Conservation (phyloP, 2,329 filamentous ascomycete species). For the Fusarium verrucosum region DNA sequence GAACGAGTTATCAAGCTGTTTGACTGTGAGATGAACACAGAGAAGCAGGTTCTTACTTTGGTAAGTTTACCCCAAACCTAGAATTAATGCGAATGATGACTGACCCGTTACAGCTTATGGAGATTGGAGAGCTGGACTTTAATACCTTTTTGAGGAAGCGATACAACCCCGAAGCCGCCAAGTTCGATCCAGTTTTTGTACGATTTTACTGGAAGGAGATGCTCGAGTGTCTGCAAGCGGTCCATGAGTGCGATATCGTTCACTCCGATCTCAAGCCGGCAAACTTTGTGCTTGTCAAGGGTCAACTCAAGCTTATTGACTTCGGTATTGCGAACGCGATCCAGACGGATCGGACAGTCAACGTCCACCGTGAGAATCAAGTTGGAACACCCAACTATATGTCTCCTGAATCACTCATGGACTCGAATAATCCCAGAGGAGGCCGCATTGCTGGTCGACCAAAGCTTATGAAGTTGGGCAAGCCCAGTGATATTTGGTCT, state of each 20-base stretch:
- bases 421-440: slow-evolving; percentile 75
- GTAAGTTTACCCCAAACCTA: slow-evolving; percentile 58
- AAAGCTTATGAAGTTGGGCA: slow-evolving; percentile 94
- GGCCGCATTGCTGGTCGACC: slow-evolving; percentile 55
- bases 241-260: slow-evolving; percentile 91
- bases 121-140: slow-evolving; percentile 94
- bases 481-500: slow-evolving; percentile 95
- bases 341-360: slow-evolving; percentile 93
- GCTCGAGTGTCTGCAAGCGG: slow-evolving; percentile 91
- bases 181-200: slow-evolving; percentile 88
- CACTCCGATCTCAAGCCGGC: slow-evolving; percentile 97
- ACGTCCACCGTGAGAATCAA: slow-evolving; percentile 94
- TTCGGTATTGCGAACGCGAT: slow-evolving; percentile 99
- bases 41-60: slow-evolving; percentile 87
- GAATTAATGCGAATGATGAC: not conserved
- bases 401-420: slow-evolving; percentile 93
- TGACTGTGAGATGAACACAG: slow-evolving; percentile 93
- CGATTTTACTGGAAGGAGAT: slow-evolving; percentile 99
- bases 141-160: slow-evolving; percentile 82
- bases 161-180: slow-evolving; percentile 75
- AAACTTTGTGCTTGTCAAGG: slow-evolving; percentile 93
- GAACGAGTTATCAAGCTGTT: slow-evolving; percentile 90
- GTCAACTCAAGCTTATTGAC: slow-evolving; percentile 93
- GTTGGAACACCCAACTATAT: slow-evolving; percentile 98
- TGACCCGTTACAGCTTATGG: slow-evolving; percentile 76